Conservation (phyloP, 306 rosid species). For the Hippophae rhamnoides region DNA sequence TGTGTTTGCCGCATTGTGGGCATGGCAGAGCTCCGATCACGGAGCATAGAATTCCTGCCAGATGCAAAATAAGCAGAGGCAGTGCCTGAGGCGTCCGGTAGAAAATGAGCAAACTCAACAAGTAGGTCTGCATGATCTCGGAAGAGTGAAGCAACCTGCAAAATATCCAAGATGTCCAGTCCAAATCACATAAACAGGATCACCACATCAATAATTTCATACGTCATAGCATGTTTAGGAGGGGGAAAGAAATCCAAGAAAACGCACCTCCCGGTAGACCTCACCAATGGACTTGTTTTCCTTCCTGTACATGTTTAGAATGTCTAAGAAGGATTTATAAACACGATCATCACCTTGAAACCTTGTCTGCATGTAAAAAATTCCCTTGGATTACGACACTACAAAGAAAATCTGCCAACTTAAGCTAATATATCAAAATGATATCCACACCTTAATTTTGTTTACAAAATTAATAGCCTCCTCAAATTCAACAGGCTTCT, state of each 20-base stretch:
- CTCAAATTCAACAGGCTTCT: constrained; percentile 91
- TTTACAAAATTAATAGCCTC: constrained; percentile 95
- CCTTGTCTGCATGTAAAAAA: constrained; percentile 56
- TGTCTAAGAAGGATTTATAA: constrained; percentile 87
- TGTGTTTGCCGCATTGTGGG: constrained; percentile 56
- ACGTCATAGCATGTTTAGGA: constrained; percentile 10
- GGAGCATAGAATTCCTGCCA: constrained; percentile 54
- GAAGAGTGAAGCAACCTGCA: constrained; percentile 84
- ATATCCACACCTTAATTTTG: constrained; percentile 69
- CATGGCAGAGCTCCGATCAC: constrained; percentile 78
- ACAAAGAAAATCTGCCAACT: constrained; percentile 15
- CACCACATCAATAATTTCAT: constrained; percentile 8
- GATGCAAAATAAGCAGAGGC: constrained; percentile 46
- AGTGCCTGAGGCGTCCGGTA: constrained; percentile 66
- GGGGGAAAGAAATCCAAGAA: constrained; percentile 4
- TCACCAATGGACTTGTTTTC: constrained; percentile 72
- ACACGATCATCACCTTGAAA: constrained; percentile 88
- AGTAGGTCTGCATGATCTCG: constrained; percentile 79
- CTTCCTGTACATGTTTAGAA: constrained; percentile 94
- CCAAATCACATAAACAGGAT: constrained; percentile 11
- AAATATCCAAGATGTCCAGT: constrained; percentile 14
- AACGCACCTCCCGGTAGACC: constrained; percentile 82
- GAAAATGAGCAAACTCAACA: constrained; percentile 73
- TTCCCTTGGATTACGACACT: constrained; percentile 22
- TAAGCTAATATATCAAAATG: constrained; percentile 13